Evolutionary conservation across 768 basidiomycete genomes (phyloP), one percentile per base, ranked within the genome.

Genomic region (Rhodotorula sphaerocarpa): DNA sequence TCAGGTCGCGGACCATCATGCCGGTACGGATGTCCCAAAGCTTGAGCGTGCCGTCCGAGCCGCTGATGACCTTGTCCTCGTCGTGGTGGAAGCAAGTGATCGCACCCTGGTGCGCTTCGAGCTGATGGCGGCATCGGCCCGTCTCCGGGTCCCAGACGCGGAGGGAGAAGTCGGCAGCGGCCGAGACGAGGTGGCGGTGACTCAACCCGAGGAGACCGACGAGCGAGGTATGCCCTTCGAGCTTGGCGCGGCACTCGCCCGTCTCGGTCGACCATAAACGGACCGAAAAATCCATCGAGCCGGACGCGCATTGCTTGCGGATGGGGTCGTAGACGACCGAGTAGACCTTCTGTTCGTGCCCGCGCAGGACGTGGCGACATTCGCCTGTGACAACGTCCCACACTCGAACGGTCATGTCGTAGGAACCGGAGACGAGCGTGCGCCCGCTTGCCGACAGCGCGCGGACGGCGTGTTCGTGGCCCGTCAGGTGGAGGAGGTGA

Each of bases 201-300:
- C 91, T 92, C 28, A 92, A 80, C 6, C 88, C 90, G 2, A 99
- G 81, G 0, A 99, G 80, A 15, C 95, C 95, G 46, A 99, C 93
- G 52, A 99, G 83, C 5, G 90, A 93, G 0, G 88, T 90, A 72
- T 99, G 93, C 0, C 93, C 93, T 7, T 85, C 84, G 28, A 97
- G 79, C 5, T 84, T 84, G 71, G 88, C 84, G 36, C 84, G 80
- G 62, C 86, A 88, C 72, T 84, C 80, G 0, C 93, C 93, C 3
- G 81, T 89, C 54, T 80, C 81, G 41, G 93, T 79, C 70, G 87
- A 86, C 93, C 93, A 99, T 41, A 99, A 47, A 83, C 89, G 88
- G 65, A 97, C 92, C 3, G 90, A 92, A 50, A 90, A 88, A 75
- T 97, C 93, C 92, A 96, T 93, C 7, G 92, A 96, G 12, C 93